phyloP scores from a whole-genome alignment of 208 protist species.

The Acanthamoeba triangularis region DNA sequence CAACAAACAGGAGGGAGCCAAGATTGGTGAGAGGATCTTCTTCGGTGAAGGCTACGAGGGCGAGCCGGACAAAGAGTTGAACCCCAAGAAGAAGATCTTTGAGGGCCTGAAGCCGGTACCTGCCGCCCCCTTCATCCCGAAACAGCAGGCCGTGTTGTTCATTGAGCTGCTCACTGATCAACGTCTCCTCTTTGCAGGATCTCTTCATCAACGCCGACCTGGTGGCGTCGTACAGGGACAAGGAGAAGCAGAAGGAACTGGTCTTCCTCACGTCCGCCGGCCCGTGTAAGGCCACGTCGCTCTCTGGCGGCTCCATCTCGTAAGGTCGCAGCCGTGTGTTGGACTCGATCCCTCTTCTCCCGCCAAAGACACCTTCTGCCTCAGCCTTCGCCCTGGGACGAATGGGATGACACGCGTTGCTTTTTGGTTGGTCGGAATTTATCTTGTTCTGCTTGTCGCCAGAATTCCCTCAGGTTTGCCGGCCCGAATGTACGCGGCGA shows the following conservation, averaged over 20 bases:
- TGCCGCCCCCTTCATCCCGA: background rate
- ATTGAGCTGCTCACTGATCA: background rate
- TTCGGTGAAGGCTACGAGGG: constrained; percentile 62
- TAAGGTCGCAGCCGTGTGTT: background rate
- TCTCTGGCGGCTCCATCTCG: constrained; percentile 50
- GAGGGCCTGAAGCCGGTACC: constrained; percentile 72
- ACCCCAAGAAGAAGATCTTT: constrained; percentile 80
- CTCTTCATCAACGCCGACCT: constrained; percentile 60
- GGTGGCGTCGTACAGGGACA: constrained; percentile 57
- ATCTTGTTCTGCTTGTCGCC: background rate
- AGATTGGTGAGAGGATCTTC: constrained; percentile 71
- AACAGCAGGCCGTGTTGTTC: too few relatives aligned
- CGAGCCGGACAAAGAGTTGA: constrained; percentile 65
- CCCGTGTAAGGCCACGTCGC: constrained; percentile 28
- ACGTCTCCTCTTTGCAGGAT: background rate
- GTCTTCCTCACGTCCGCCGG: constrained; percentile 55
- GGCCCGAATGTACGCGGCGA: background rate
- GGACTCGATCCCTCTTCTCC: background rate
- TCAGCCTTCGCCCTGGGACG: too few relatives aligned
- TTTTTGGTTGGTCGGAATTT: background rate
- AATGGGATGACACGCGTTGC: too few relatives aligned
- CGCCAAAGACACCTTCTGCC: too few relatives aligned
- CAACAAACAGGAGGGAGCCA: constrained; percentile 52
- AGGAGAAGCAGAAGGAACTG: constrained; percentile 16
- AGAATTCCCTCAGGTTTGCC: background rate